These are phyloP conservation scores for Colletotrichum kahawae DNA, from an alignment of 2,329 filamentous ascomycete species.

Conservation along the genomic window DNA sequence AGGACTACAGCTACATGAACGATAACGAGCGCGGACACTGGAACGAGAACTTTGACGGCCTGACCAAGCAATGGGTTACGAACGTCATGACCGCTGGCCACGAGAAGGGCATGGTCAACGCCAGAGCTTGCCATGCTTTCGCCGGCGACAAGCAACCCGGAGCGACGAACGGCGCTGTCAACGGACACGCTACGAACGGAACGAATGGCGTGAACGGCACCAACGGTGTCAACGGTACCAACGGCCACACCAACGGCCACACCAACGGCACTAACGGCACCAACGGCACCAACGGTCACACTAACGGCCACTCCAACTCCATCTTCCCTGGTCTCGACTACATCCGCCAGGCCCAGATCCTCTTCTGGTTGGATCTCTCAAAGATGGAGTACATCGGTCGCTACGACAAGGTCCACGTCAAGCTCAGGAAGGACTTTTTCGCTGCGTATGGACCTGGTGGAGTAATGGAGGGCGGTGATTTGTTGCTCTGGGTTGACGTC, in stretches of 20 bases:
- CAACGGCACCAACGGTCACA: neutral
- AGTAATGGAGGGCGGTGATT: constrained; percentile 11
- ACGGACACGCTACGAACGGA: neutral
- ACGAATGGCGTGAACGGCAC: neutral
- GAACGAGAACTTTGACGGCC: constrained; percentile 16
- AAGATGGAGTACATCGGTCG: constrained; percentile 17
- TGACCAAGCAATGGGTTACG: constrained; percentile 18
- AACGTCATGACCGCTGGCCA: constrained; percentile 5
- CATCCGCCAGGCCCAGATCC: constrained; percentile 10
- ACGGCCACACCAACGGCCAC: neutral
- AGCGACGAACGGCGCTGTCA: neutral
- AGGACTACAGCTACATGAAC: constrained; percentile 17
- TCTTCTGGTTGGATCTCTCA: constrained; percentile 16
- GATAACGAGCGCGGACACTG: constrained; percentile 12
- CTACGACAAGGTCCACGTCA: constrained; percentile 14
- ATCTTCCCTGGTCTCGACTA: constrained; percentile 19
- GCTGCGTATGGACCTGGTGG: constrained; percentile 10
- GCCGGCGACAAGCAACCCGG: constrained; percentile 15
- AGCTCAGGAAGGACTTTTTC: constrained; percentile 17
- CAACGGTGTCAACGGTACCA: neutral
- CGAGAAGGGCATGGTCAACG: constrained; percentile 4
- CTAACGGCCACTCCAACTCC: neutral
- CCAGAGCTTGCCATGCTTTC: constrained; percentile 9
- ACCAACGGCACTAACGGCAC: neutral
- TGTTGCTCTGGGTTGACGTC: constrained; percentile 15